phyloP scores from a whole-genome alignment of 2,329 filamentous ascomycete species.

The Aphanocladium album region DNA sequence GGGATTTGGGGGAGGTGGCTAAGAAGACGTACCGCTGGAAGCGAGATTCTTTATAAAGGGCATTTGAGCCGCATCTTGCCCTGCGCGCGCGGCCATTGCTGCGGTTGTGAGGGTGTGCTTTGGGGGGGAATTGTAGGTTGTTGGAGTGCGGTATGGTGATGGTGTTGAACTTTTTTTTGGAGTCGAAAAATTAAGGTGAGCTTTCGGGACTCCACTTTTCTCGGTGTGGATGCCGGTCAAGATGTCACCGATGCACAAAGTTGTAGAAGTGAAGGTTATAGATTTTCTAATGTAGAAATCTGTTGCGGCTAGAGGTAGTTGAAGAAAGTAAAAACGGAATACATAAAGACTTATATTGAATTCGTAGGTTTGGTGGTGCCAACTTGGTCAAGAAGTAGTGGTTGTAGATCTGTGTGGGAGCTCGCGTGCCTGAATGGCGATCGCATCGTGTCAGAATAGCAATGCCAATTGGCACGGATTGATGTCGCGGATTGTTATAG shows the following conservation, averaged over 20 bases:
- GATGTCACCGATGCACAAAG: not conserved
- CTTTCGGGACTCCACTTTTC: not conserved
- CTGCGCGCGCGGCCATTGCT: constrained; percentile 32
- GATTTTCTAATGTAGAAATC: too few species aligned
- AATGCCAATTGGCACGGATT: not conserved
- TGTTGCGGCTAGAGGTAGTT: too few species aligned
- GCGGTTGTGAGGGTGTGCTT: constrained; percentile 14
- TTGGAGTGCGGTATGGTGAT: not conserved
- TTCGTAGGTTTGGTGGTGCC: too few species aligned
- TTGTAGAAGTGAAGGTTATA: too few species aligned
- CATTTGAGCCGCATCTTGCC: constrained; percentile 41
- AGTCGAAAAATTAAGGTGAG: constrained; percentile 16
- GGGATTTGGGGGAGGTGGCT: constrained; percentile 2
- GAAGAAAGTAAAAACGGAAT: too few species aligned
- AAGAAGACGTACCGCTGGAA: constrained; percentile 66
- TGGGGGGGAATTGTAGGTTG: not conserved
- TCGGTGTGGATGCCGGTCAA: not conserved
- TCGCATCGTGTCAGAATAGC: not conserved
- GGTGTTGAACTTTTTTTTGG: constrained; percentile 3
- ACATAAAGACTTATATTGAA: too few species aligned
- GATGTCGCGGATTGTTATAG: too few species aligned
- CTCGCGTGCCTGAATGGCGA: not conserved
- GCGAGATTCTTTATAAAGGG: constrained; percentile 81
- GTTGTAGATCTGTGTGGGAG: too few species aligned
- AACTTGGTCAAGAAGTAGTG: too few species aligned